Conservation (phyloP, 495 filamentous ascomycete genomes). For the Sphaerosporella brunnea region DNA sequence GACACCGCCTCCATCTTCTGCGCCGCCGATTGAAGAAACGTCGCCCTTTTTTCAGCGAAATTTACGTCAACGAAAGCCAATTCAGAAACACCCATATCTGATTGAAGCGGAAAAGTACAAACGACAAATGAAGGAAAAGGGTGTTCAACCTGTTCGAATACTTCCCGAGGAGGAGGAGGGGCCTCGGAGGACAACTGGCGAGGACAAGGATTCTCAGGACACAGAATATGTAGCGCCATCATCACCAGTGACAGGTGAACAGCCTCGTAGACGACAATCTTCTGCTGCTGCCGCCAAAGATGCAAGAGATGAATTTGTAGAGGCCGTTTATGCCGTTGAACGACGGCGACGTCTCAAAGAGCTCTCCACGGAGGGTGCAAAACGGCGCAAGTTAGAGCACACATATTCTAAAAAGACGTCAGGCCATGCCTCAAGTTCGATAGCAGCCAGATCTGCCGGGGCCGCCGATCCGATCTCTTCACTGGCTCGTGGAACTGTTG, state of each 20-base stretch:
- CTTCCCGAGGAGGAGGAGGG: conserved; percentile 13
- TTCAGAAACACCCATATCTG: conserved; percentile 42
- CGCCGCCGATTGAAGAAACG: neutral
- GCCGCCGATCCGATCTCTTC: too few relatives aligned
- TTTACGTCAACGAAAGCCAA: conserved; percentile 40
- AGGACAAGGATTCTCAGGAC: conserved; percentile 25
- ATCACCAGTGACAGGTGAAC: conserved; percentile 4
- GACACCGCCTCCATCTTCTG: neutral
- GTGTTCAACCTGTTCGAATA: conserved; percentile 35
- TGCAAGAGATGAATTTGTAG: conserved; percentile 3
- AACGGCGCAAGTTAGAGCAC: conserved; percentile 28
- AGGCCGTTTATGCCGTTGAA: conserved; percentile 1
- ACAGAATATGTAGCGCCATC: conserved; percentile 30
- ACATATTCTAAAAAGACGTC: conserved; percentile 14
- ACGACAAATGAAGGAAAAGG: conserved; percentile 32
- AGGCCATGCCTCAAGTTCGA: neutral
- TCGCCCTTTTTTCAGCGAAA: conserved; percentile 18
- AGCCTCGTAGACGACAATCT: neutral
- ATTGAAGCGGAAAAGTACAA: conserved; percentile 38
- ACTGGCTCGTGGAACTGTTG: too few relatives aligned
- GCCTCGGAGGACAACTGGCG: conserved; percentile 9
- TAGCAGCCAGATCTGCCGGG: too few relatives aligned
- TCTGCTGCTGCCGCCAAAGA: neutral
- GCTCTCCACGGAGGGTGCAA: conserved; percentile 16
- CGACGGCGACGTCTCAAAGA: conserved; percentile 4